Base-by-base conservation (phyloP, 1,139 yeast genomes). In the Torulaspora globosa region DNA sequence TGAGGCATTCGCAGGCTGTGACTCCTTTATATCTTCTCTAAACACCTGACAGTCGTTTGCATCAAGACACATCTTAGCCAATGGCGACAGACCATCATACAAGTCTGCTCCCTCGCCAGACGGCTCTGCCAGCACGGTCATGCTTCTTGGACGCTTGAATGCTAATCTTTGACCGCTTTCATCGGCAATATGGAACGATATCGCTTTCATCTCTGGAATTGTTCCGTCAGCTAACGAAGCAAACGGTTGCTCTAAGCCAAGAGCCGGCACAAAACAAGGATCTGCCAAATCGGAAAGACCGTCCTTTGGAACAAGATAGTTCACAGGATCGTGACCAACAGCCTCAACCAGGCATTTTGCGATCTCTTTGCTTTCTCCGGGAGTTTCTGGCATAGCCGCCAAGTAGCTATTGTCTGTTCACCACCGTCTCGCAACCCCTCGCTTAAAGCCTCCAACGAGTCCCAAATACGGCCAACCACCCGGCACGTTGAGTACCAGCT, bases 321-420 rank as follows among this genome's bases (percentile, higher is more conserved):
- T 53, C n/a, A 64, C 34, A 9, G 67, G 66, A 38, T 57, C 62
- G 27, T 43, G 39, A 10, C 50, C 50, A n/a, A 64, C 43, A 11
- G 63, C 54, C 15, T 58, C 65, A 2, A 58, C 26, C 10, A 62
- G 41, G 6, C 57, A 51, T 41, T 59, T 59, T 6, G 67, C 65
- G 8, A 59, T 52, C 15, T 52, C 46, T 5, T 52, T 47, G 27
- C 57, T 43, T 44, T 62, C 65, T 12, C 66, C 66, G 5, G 67
- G 65, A 41, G 51, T 62, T 23, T 41, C 53, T 36, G 59, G 46
- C 65, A 61, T 60, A 52, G 60, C 60, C 62, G 62, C 62, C 54
- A 46, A 35, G 28, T 23, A 10, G 2, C 4, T 9, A 28, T 14
- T 15, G 19, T 28, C 32, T n/a, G 4, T 9, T 16, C 18, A 3